Evolutionary conservation across 2,329 filamentous ascomycete genomes (phyloP), one percentile per base, ranked within the genome.

Genomic region (Botrytis cinerea): DNA sequence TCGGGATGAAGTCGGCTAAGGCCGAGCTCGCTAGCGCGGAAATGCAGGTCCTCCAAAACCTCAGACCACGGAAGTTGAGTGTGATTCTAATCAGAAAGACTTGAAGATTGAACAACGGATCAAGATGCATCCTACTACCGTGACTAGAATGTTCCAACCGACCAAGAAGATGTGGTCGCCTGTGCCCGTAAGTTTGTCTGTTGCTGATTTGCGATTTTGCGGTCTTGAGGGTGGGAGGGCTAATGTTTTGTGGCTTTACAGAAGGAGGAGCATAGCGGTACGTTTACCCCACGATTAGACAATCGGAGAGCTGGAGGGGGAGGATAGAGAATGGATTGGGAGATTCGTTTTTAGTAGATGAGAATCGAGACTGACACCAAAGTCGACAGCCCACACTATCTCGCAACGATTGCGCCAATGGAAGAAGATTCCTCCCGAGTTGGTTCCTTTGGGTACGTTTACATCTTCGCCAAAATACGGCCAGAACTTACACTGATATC

Each of bases 361-460:
- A 51, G 32, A 63, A n/a, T n/a, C 63, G 57, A 64, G 63, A 73
- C 79, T 80, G 73, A 80, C 72, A 48, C 63, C 28, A 28, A 68
- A 67, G 18, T 75, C 73, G 76, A 78, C 79, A 99, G 96, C 94
- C 83, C 96, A 98, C 87, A 98, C 95, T 81, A 90, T 98, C 84
- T 97, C 95, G 78, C 96, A 98, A 87, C 93, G 95, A 83, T 88
- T 99, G 81, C 93, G 95, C 83, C 92, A 90, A 83, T 88, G 98
- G 82, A 95, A 92, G 89, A 91, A 91, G 85, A 92, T 98, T 82
- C 96, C 96, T 79, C 90, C 94, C 79, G 96, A 99, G 88, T 88
- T 99, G 89, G 90, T 95, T 80, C 96, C 96, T 81, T 92, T 99
- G 80, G 95, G 95, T 97, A 91, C 84, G 90, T 60, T 28, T 69